Evolutionary conservation across 2,329 filamentous ascomycete species (phyloP).

Genomic region (Cyanodermella asteris): DNA sequence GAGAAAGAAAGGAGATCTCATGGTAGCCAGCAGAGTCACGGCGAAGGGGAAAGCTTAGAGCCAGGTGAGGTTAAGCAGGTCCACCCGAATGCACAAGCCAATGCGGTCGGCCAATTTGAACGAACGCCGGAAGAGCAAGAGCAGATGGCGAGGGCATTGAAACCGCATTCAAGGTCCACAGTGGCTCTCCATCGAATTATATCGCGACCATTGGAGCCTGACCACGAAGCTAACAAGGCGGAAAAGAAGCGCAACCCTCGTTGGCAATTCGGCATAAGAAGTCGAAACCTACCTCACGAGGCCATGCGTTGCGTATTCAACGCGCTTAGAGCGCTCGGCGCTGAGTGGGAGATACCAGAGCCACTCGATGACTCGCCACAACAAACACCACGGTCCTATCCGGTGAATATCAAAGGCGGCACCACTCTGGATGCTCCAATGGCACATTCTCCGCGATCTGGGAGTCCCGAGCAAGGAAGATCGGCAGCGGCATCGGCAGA

Average conservation of each 20-base stretch:
- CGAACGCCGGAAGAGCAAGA: constrained; percentile 48
- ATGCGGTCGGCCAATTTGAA: constrained; percentile 7
- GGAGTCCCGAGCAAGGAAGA: constrained; percentile 7
- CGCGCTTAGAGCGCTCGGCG: constrained; percentile 67
- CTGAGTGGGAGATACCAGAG: constrained; percentile 52
- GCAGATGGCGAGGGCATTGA: constrained; percentile 58
- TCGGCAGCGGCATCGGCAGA: too few species aligned
- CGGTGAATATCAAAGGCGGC: constrained; percentile 7
- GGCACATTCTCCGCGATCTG: constrained; percentile 5
- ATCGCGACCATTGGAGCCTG: constrained; percentile 4
- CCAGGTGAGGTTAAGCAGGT: constrained; percentile 3
- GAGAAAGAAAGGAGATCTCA: constrained; percentile 30
- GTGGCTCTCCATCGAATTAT: constrained; percentile 38
- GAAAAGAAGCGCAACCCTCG: constrained; percentile 26
- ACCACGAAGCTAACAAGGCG: constrained; percentile 7
- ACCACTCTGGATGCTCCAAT: constrained; percentile 4
- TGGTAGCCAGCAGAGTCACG: constrained; percentile 12
- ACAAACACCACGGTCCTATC: constrained; percentile 8
- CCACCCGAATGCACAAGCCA: constrained; percentile 3
- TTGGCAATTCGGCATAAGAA: constrained; percentile 96
- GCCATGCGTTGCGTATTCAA: constrained; percentile 91
- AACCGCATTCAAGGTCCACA: constrained; percentile 59
- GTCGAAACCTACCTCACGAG: constrained; percentile 80
- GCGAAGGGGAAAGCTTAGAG: constrained; percentile 5
- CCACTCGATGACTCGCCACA: constrained; percentile 2